phyloP scores from a whole-genome alignment of 140 eudicot genomes.

The Stevia rebaudiana region DNA sequence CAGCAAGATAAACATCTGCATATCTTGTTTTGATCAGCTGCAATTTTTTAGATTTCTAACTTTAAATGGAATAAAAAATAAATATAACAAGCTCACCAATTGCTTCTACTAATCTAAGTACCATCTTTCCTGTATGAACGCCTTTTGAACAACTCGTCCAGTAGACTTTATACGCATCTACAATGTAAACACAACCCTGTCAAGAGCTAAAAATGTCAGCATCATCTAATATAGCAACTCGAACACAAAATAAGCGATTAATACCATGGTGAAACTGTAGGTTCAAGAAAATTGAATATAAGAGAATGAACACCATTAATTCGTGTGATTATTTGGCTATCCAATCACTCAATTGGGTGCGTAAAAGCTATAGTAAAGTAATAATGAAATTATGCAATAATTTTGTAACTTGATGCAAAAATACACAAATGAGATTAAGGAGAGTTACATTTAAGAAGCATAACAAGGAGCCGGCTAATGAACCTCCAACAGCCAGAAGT shows the following conservation, averaged over 20 bases:
- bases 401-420: background rate
- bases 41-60: background rate
- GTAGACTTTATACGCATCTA: constrained; percentile 83
- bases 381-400: background rate
- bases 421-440: background rate
- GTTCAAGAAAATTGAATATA: background rate
- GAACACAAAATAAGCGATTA: background rate
- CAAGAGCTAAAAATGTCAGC: constrained; percentile 28
- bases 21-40: background rate
- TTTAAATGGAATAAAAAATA: background rate
- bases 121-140: constrained; percentile 92
- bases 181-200: constrained; percentile 86
- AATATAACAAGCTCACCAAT: constrained; percentile 59
- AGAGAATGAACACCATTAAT: no score
- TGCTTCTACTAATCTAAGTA: constrained; percentile 83
- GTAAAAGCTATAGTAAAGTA: no score
- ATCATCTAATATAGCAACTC: background rate
- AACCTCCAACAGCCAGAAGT: constrained; percentile 83
- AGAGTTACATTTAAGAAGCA: constrained; percentile 84
- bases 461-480: constrained; percentile 86
- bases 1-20: constrained; percentile 95
- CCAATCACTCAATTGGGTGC: no score
- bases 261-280: background rate
- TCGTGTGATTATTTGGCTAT: no score
- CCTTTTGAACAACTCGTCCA: constrained; percentile 88